These are phyloP conservation scores for Metschnikowia vanudenii DNA, from an alignment of 805 yeast genomes.

Conservation along the genomic window DNA sequence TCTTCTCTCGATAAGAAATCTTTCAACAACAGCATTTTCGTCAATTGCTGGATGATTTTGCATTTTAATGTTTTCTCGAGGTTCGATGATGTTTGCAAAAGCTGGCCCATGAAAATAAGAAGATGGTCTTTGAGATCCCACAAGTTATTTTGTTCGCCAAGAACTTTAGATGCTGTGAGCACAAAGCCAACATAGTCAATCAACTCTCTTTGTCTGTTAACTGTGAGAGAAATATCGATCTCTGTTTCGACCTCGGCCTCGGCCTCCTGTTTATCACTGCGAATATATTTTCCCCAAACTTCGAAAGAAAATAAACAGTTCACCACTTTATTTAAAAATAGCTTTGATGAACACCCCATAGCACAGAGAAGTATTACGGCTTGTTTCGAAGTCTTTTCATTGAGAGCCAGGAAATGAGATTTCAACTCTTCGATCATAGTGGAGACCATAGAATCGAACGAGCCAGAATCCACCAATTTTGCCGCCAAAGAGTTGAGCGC, in stretches of 20 bases:
- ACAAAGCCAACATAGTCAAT: constrained; percentile 62
- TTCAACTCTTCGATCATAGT: constrained; percentile 44
- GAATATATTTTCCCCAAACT: constrained; percentile 42
- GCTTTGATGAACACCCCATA: constrained; percentile 47
- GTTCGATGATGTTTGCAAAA: constrained; percentile 64
- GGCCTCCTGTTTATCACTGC: constrained; percentile 20
- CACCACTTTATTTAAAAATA: constrained; percentile 50
- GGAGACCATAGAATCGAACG: constrained; percentile 34
- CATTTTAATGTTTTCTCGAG: constrained; percentile 69
- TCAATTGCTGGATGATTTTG: constrained; percentile 62
- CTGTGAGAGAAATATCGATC: constrained; percentile 36
- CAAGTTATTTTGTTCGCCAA: constrained; percentile 36
- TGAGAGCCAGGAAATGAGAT: constrained; percentile 48
- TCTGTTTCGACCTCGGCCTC: constrained; percentile 16
- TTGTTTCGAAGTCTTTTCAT: constrained; percentile 57
- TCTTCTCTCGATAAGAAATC: constrained; percentile 55
- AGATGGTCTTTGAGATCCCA: constrained; percentile 60
- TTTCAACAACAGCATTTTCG: constrained; percentile 51
- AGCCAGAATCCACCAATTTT: constrained; percentile 33
- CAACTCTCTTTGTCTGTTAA: constrained; percentile 57
- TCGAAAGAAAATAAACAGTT: constrained; percentile 32
- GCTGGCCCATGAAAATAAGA: constrained; percentile 63
- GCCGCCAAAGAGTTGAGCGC: constrained; percentile 26
- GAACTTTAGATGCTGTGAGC: constrained; percentile 40
- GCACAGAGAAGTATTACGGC: constrained; percentile 59